These are phyloP conservation scores for Thamnidium elegans DNA, from an alignment of 192 early-diverging fungal species.

Conservation along the genomic window DNA sequence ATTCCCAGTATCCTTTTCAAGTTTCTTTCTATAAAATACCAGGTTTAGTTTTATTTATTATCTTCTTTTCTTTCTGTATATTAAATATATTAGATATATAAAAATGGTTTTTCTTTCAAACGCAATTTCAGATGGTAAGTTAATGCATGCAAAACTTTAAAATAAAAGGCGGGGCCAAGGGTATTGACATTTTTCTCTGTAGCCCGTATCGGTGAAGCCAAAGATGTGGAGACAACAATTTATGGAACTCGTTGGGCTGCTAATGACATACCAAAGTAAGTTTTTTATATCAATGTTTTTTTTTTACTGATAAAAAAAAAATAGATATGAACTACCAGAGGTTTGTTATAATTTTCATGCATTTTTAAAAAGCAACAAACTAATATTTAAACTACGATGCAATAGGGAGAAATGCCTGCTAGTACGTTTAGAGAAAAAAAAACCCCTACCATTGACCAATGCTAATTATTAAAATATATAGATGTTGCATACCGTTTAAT, in stretches of 20 bases:
- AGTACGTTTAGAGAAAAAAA: slow-evolving; percentile 7
- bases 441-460: not conserved
- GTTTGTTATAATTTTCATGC: slow-evolving; percentile 11
- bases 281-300: not conserved
- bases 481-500: slow-evolving; percentile 37
- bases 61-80: not conserved
- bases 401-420: slow-evolving; percentile 33
- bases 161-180: no score
- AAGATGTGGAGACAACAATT: slow-evolving; percentile 21
- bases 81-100: not conserved
- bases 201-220: slow-evolving; percentile 27
- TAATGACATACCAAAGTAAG: slow-evolving; percentile 30
- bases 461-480: not conserved
- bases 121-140: slow-evolving; percentile 27
- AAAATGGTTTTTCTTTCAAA: slow-evolving; percentile 28
- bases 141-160: not conserved
- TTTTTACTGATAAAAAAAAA: not conserved
- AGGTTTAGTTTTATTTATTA: not conserved
- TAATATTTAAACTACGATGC: not conserved
- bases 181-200: not conserved
- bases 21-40: no score
- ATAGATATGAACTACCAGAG: slow-evolving; percentile 32
- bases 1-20: no score
- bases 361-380: not conserved
- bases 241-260: slow-evolving; percentile 35